phyloP scores from a whole-genome alignment of 345 rosid genomes.

The Trapa incisa region DNA sequence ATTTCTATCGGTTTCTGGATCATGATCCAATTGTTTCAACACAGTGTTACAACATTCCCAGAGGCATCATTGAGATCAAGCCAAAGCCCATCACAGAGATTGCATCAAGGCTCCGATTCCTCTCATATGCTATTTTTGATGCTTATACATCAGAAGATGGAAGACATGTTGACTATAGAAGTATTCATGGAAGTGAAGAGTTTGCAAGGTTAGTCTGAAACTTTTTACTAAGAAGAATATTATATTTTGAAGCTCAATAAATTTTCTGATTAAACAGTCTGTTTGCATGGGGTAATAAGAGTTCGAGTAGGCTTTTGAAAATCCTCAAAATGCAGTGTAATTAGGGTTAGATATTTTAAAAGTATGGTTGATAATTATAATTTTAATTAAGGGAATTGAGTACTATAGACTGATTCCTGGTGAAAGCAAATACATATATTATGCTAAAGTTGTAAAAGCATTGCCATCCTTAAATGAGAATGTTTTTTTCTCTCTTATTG shows the following conservation, averaged over 20 bases:
- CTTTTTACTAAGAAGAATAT: background rate
- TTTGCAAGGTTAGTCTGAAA: constrained; percentile 57
- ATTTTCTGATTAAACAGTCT: background rate
- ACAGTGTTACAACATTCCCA: constrained; percentile 71
- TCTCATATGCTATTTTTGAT: constrained; percentile 57
- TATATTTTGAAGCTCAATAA: background rate
- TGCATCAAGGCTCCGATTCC: constrained; percentile 52
- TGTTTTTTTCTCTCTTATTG: background rate
- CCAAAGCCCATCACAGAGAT: constrained; percentile 60
- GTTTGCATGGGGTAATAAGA: background rate
- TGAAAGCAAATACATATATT: background rate
- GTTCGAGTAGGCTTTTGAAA: background rate
- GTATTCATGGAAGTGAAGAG: constrained; percentile 88
- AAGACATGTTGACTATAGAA: constrained; percentile 75
- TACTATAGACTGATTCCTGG: background rate
- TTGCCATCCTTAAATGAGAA: background rate
- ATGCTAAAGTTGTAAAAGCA: background rate
- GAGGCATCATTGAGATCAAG: constrained; percentile 63
- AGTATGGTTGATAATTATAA: background rate
- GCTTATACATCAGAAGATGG: constrained; percentile 70
- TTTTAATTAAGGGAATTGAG: background rate
- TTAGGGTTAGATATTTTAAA: background rate
- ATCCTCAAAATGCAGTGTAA: background rate
- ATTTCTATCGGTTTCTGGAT: constrained; percentile 68
- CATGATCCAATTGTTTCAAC: constrained; percentile 62